Evolutionary conservation across 148 eudicot species (phyloP).

Genomic region (Gaultheria prostrata): DNA sequence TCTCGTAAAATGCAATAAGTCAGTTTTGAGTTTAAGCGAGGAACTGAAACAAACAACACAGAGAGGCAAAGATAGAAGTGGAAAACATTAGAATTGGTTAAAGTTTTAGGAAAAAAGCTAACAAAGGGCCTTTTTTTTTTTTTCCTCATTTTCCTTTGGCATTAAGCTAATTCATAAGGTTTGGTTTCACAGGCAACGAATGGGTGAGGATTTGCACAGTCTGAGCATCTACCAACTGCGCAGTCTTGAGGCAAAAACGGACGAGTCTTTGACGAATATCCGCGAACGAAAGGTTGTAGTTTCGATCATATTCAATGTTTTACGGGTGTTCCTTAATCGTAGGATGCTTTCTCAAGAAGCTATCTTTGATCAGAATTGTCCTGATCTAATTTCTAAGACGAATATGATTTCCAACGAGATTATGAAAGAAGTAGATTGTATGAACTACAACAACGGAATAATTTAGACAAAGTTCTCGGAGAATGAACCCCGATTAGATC

Average conservation of each 20-base stretch:
- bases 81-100: neutral
- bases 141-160: no score
- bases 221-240: constrained; percentile 32
- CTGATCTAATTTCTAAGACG: no score
- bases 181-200: constrained; percentile 40
- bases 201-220: constrained; percentile 49
- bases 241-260: constrained; percentile 41
- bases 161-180: neutral
- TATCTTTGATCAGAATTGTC: no score
- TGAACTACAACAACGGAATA: no score
- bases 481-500: neutral
- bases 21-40: no score
- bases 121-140: neutral
- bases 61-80: neutral
- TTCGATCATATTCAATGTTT: neutral
- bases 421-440: no score
- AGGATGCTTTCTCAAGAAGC: no score
- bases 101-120: neutral
- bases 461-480: no score
- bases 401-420: no score
- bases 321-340: no score
- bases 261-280: constrained; percentile 30
- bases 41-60: neutral
- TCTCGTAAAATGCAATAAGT: no score
- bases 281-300: constrained; percentile 51